phyloP scores from a whole-genome alignment of 2,329 filamentous ascomycete species.

The Fusarium sp. region DNA sequence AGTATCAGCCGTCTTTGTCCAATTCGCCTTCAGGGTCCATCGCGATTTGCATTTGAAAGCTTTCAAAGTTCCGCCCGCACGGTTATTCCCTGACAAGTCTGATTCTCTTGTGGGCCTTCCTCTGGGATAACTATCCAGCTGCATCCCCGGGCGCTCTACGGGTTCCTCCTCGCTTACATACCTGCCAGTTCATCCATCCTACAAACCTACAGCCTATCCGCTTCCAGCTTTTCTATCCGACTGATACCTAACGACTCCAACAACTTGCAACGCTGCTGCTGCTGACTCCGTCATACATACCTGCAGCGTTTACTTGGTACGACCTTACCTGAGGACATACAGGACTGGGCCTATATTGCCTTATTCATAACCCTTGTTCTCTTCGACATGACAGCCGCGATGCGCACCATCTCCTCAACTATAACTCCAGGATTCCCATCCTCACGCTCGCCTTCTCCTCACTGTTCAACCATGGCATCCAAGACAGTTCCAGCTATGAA shows the following conservation, averaged over 20 bases:
- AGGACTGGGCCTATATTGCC: conserved; percentile 13
- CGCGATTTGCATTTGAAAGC: conserved; percentile 24
- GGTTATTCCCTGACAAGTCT: conserved; percentile 6
- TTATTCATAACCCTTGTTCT: neutral
- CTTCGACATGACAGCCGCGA: conserved; percentile 26
- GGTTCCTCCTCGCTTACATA: conserved; percentile 17
- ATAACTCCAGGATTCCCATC: conserved; percentile 10
- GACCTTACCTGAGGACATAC: neutral
- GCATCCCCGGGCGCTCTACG: conserved; percentile 16
- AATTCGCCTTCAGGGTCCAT: conserved; percentile 27
- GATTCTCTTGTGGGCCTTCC: neutral
- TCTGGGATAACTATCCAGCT: conserved; percentile 28
- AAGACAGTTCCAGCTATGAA: conserved; percentile 37
- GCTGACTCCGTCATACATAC: conserved; percentile 21
- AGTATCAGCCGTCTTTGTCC: conserved; percentile 8
- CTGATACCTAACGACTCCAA: conserved; percentile 25
- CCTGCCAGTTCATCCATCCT: conserved; percentile 16
- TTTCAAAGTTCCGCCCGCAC: conserved; percentile 3
- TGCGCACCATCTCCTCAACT: conserved; percentile 28
- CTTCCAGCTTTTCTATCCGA: conserved; percentile 6
- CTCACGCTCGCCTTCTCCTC: conserved; percentile 11
- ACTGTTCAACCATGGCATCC: conserved; percentile 27
- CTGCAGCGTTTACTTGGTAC: conserved; percentile 7
- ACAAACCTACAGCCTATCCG: conserved; percentile 1
- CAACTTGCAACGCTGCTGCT: neutral